Conservation (phyloP, 768 basidiomycete species). For the Pisolithus sp. region DNA sequence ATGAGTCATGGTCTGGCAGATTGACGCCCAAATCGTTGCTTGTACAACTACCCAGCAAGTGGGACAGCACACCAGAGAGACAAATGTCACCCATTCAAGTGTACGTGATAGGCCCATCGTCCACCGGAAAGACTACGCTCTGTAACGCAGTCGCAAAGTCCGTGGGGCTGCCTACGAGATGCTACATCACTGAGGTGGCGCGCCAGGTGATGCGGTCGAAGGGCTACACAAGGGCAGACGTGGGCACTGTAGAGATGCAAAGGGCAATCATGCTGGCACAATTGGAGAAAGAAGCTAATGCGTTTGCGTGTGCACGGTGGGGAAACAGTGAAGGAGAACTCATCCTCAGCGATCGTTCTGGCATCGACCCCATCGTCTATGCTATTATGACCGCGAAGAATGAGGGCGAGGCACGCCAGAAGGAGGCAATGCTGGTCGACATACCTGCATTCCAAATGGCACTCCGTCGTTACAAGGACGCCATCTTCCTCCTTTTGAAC, state of each 20-base stretch:
- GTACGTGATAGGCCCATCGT: slow-evolving; percentile 52
- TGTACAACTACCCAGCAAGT: not conserved
- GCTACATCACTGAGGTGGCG: slow-evolving; percentile 57
- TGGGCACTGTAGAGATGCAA: slow-evolving; percentile 54
- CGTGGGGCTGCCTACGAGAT: slow-evolving; percentile 31
- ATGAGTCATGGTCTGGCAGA: slow-evolving; percentile 3
- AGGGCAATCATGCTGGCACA: slow-evolving; percentile 55
- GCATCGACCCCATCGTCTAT: slow-evolving; percentile 59
- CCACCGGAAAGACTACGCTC: slow-evolving; percentile 67
- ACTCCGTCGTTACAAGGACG: slow-evolving; percentile 38
- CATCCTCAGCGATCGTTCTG: slow-evolving; percentile 58
- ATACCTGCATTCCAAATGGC: slow-evolving; percentile 35
- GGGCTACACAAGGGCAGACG: slow-evolving; percentile 49
- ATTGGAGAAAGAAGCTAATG: slow-evolving; percentile 36
- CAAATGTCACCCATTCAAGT: slow-evolving; percentile 15
- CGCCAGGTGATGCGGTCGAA: slow-evolving; percentile 46
- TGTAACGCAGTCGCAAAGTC: slow-evolving; percentile 44
- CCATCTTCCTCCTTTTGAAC: slow-evolving; percentile 48
- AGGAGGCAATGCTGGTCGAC: slow-evolving; percentile 29
- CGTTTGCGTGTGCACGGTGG: slow-evolving; percentile 7
- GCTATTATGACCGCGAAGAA: slow-evolving; percentile 41
- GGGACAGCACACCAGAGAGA: slow-evolving; percentile 12
- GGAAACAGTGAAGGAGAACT: slow-evolving; percentile 18
- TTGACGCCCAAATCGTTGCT: slow-evolving; percentile 5
- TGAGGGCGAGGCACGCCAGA: slow-evolving; percentile 30